A percentile compares a stretch with the other conserved stretches of the same genome.
Evolutionary conservation across 768 basidiomycete genomes (phyloP).

Genomic region (Mycena rebaudengoi): DNA sequence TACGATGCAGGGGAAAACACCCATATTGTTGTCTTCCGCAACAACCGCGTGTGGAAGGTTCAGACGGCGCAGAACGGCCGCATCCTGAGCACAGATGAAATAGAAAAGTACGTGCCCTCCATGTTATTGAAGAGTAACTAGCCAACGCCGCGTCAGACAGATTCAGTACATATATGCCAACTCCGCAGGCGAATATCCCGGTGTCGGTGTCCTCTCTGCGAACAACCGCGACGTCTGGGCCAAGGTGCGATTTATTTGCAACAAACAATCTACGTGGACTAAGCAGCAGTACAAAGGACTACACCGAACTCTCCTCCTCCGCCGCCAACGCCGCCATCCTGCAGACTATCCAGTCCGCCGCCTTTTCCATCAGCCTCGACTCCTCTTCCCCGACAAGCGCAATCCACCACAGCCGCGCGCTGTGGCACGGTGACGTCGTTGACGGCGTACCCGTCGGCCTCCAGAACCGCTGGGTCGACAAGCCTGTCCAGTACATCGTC

Average conservation of each 20-base stretch:
- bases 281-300: conserved; percentile 47
- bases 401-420: conserved; percentile 68
- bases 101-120: conserved; percentile 60
- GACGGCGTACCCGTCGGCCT: conserved; percentile 62
- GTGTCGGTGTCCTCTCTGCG: conserved; percentile 80
- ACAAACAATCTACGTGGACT: not conserved
- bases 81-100: conserved; percentile 69
- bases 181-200: conserved; percentile 69
- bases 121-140: not conserved
- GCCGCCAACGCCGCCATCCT: conserved; percentile 71
- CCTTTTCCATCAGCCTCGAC: conserved; percentile 87
- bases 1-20: conserved; percentile 70
- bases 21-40: conserved; percentile 87
- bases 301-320: conserved; percentile 63
- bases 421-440: conserved; percentile 84
- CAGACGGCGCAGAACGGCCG: conserved; percentile 62
- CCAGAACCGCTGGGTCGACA: conserved; percentile 87
- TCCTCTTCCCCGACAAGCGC: conserved; percentile 58
- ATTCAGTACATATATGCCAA: conserved; percentile 76
- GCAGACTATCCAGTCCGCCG: conserved; percentile 81
- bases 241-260: not conserved
- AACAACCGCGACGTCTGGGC: conserved; percentile 91
- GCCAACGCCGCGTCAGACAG: conserved; percentile 56
- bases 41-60: conserved; percentile 86
- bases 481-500: conserved; percentile 87